A percentile compares a stretch with the other conserved stretches of the same genome.
These are phyloP conservation scores for Talaromyces liani DNA, from an alignment of 495 filamentous ascomycete species.

Conservation along the genomic window DNA sequence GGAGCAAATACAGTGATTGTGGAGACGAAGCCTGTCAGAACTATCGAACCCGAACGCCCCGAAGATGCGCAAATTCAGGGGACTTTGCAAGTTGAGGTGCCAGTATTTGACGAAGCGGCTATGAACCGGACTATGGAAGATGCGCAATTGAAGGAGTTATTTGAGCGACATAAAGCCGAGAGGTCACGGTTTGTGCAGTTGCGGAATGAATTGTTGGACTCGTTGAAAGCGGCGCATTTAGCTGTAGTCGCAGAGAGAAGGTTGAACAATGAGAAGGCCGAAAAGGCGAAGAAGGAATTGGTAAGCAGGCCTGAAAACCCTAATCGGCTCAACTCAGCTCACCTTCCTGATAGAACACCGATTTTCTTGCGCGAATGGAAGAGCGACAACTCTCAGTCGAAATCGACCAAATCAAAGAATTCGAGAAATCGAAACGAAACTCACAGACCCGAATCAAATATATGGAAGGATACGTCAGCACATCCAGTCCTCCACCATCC, in stretches of 20 bases:
- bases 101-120: conserved; percentile 28
- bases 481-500: conserved; percentile 36
- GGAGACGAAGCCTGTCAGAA: conserved; percentile 16
- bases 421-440: conserved; percentile 50
- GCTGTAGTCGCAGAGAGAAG: conserved; percentile 22
- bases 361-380: conserved; percentile 54
- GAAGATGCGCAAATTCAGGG: not conserved
- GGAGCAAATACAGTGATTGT: conserved; percentile 22
- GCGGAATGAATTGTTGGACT: conserved; percentile 25
- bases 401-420: conserved; percentile 51
- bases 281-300: conserved; percentile 48
- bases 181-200: conserved; percentile 52
- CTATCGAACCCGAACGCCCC: not conserved
- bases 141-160: conserved; percentile 42
- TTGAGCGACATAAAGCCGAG: conserved; percentile 47
- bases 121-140: conserved; percentile 38
- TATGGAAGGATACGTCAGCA: conserved; percentile 73
- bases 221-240: conserved; percentile 28
- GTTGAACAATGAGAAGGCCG: conserved; percentile 25
- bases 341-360: conserved; percentile 24
- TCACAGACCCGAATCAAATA: conserved; percentile 64
- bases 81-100: conserved; percentile 29
- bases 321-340: conserved; percentile 26
- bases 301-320: conserved; percentile 30
- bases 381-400: conserved; percentile 69